A percentile compares a stretch with the other conserved stretches of the same genome.
These are phyloP conservation scores for Paraphysoderma sedebokerense DNA, from an alignment of 371 early-diverging fungal species.

Conservation along the genomic window DNA sequence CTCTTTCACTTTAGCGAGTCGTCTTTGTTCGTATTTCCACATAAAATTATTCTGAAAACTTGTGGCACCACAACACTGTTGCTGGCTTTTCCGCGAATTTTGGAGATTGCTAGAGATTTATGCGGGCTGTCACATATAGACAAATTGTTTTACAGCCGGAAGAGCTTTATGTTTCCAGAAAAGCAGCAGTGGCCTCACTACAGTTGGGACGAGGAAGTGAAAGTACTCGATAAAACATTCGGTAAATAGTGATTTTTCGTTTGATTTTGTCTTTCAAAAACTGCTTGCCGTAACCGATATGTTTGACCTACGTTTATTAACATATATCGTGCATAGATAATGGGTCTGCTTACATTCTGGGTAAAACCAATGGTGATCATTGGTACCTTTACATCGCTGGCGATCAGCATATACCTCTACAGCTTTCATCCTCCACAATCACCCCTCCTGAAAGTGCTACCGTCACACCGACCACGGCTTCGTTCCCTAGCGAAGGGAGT, in stretches of 20 bases:
- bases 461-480: too few relatives aligned
- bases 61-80: slow-evolving; percentile 91
- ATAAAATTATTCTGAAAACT: slow-evolving; percentile 87
- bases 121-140: slow-evolving; percentile 30
- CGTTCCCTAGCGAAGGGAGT: too few relatives aligned
- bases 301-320: not conserved
- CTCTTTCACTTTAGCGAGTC: slow-evolving; percentile 46
- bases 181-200: slow-evolving; percentile 73
- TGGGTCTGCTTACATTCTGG: slow-evolving; percentile 77
- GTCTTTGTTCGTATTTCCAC: slow-evolving; percentile 88
- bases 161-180: slow-evolving; percentile 90
- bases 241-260: slow-evolving; percentile 15
- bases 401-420: slow-evolving; percentile 1
- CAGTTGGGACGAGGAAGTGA: slow-evolving; percentile 77
- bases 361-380: slow-evolving; percentile 80
- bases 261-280: not conserved
- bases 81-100: slow-evolving; percentile 59
- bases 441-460: too few relatives aligned
- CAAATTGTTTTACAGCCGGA: slow-evolving; percentile 83
- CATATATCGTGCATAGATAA: slow-evolving; percentile 17
- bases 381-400: slow-evolving; percentile 70
- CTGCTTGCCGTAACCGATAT: not conserved
- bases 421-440: too few relatives aligned
- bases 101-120: slow-evolving; percentile 58
- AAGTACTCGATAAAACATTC: slow-evolving; percentile 45